phyloP scores from a whole-genome alignment of 2,329 filamentous ascomycete species.

The Bipolaris oryzae region DNA sequence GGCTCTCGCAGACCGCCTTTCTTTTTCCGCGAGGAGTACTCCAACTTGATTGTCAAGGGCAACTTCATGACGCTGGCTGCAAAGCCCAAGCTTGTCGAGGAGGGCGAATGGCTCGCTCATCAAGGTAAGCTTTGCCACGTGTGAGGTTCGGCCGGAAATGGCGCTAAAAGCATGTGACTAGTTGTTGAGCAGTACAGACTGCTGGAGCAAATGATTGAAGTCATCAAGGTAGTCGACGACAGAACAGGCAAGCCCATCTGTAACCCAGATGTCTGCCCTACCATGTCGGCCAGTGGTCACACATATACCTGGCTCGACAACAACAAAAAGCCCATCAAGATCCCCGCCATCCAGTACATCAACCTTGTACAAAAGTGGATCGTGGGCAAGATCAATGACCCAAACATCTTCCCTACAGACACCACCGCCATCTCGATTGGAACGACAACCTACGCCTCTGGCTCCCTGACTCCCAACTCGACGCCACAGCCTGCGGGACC shows the following conservation, averaged over 20 bases:
- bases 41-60: slow-evolving; percentile 89
- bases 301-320: slow-evolving; percentile 97
- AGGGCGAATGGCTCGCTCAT: slow-evolving; percentile 94
- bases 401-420: slow-evolving; percentile 87
- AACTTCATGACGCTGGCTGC: slow-evolving; percentile 97
- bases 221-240: slow-evolving; percentile 85
- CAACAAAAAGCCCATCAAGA: slow-evolving; percentile 84
- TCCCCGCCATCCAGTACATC: slow-evolving; percentile 92
- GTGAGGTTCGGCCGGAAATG: background rate
- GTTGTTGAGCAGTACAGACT: slow-evolving; percentile 93
- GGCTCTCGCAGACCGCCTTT: slow-evolving; percentile 71
- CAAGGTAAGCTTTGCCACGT: slow-evolving; percentile 66
- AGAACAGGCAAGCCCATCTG: slow-evolving; percentile 77
- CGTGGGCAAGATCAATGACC: slow-evolving; percentile 91
- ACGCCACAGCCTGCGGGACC: slow-evolving; percentile 54
- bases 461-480: slow-evolving; percentile 56
- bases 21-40: slow-evolving; percentile 76
- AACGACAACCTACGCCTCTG: slow-evolving; percentile 62
- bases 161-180: slow-evolving; percentile 51
- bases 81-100: slow-evolving; percentile 89
- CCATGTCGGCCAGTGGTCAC: slow-evolving; percentile 92
- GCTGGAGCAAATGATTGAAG: slow-evolving; percentile 85
- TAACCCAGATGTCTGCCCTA: slow-evolving; percentile 81
- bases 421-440: slow-evolving; percentile 71
- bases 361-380: slow-evolving; percentile 97